Evolutionary conservation across 1,284 basidiomycete species (phyloP).

Genomic region (Mycosarcoma maydis): DNA sequence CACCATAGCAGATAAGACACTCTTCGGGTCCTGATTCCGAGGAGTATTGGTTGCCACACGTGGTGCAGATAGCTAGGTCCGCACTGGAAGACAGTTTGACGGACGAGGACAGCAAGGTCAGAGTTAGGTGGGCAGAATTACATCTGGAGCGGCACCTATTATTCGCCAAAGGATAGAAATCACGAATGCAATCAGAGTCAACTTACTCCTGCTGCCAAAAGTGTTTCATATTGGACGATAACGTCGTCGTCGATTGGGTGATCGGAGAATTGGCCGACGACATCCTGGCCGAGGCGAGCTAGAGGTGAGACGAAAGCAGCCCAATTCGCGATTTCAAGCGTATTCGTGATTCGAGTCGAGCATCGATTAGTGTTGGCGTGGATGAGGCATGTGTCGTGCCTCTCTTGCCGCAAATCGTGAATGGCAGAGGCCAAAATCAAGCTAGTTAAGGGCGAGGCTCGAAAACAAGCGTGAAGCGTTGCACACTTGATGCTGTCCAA

Average conservation of each 20-base stretch:
- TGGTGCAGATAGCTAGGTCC: constrained; percentile 37
- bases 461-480: no score
- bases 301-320: neutral
- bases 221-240: constrained; percentile 6
- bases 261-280: neutral
- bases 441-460: no score
- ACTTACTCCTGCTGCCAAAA: constrained; percentile 37
- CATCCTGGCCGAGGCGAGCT: constrained; percentile 1
- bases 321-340: no score
- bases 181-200: neutral
- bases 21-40: constrained; percentile 16
- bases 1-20: constrained; percentile 37
- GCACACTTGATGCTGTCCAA: no score
- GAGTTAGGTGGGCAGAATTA: neutral
- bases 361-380: no score
- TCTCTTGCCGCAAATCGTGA: neutral
- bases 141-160: neutral
- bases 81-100: constrained; percentile 5
- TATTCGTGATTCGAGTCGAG: neutral
- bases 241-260: neutral
- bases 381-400: neutral
- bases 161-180: neutral
- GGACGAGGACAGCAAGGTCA: neutral
- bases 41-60: constrained; percentile 31
- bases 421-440: no score